These are phyloP conservation scores for Neurospora sp. DNA, from an alignment of 495 filamentous ascomycete species.

Conservation along the genomic window DNA sequence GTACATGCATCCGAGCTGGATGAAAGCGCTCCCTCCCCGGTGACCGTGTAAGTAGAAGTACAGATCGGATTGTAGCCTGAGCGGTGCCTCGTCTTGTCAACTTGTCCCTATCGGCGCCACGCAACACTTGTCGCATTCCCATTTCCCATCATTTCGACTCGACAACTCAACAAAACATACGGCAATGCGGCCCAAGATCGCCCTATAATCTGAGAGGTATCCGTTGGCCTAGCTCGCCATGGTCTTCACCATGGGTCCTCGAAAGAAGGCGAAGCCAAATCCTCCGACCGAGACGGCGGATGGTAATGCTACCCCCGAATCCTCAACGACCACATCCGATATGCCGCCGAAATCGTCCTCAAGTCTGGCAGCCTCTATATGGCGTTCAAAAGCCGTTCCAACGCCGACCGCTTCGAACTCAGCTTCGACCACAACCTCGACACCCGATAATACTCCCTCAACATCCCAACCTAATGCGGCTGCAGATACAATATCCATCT, in stretches of 20 bases:
- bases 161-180: background rate
- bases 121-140: background rate
- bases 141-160: background rate
- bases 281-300: slow-evolving; percentile 27
- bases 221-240: background rate
- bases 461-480: slow-evolving; percentile 1
- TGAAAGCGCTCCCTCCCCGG: background rate
- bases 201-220: background rate
- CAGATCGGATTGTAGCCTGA: background rate
- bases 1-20: background rate
- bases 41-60: background rate
- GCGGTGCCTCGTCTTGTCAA: background rate
- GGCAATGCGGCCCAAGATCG: background rate
- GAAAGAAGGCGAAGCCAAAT: slow-evolving; percentile 55
- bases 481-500: background rate
- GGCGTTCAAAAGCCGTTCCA: background rate
- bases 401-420: background rate
- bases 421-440: slow-evolving; percentile 1
- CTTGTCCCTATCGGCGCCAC: background rate
- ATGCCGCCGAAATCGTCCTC: slow-evolving; percentile 8
- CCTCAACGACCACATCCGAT: slow-evolving; percentile 4
- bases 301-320: slow-evolving; percentile 25
- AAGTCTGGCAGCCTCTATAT: background rate
- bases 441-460: slow-evolving; percentile 1
- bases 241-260: slow-evolving; percentile 40